Percentiles rank a stretch among this genome's conserved stretches.
Conservation (phyloP, 306 rosid genomes). For the Prunus persica region Prunus_persica_NCBIv2 NC_034009.1:37363501-37364000, state of each 20-base stretch:
- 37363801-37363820: conserved; percentile 72
- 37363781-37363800: conserved; percentile 87
- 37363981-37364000: conserved; percentile 54
- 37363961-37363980: conserved; percentile 57
- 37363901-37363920: conserved; percentile 73
- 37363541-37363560: conserved; percentile 82
- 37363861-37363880: conserved; percentile 59
- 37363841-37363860: conserved; percentile 59
- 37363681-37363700: background rate
- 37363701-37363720: background rate
- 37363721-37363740: conserved; percentile 88
- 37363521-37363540: conserved; percentile 85
- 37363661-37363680: background rate
- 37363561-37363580: conserved; percentile 67
- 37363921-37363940: conserved; percentile 79
- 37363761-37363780: conserved; percentile 49
- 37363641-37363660: conserved; percentile 17
- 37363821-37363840: conserved; percentile 59
- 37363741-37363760: conserved; percentile 82
- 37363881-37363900: conserved; percentile 37
- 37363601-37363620: conserved; percentile 49
- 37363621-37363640: conserved; percentile 58
- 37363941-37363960: conserved; percentile 52
- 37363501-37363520: conserved; percentile 86
- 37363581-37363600: conserved; percentile 59